phyloP scores from a whole-genome alignment of 23 red algal species.

The Pyropia yezoensis region DNA sequence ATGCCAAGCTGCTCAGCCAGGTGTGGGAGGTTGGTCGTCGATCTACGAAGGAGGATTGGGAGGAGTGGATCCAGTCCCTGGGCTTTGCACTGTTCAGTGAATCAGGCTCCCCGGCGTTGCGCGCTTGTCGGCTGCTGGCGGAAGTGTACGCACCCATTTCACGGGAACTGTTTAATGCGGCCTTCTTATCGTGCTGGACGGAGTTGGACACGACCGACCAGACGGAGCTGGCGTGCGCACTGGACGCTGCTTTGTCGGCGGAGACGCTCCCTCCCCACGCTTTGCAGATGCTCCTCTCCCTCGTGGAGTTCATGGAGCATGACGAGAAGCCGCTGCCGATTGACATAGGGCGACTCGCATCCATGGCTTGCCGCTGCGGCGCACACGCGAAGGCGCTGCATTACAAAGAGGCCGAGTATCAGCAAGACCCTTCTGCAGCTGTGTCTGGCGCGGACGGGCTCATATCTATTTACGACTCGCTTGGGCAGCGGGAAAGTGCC shows the following conservation, averaged over 20 bases:
- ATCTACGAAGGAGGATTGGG: conserved; percentile 72
- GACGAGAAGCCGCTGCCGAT: conserved; percentile 94
- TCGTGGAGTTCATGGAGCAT: conserved; percentile 99
- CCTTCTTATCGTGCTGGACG: conserved; percentile 96
- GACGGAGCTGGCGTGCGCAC: conserved; percentile 38
- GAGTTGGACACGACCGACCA: conserved; percentile 29
- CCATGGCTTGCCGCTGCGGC: conserved; percentile 71
- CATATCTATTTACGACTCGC: conserved; percentile 87
- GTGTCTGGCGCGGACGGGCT: conserved; percentile 77
- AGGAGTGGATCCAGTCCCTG: conserved; percentile 67
- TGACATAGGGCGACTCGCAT: conserved; percentile 49
- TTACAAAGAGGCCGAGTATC: conserved; percentile 90
- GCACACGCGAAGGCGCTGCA: conserved; percentile 90
- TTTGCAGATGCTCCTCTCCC: conserved; percentile 68
- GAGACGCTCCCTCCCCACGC: conserved; percentile 73
- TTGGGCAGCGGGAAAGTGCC: conserved; percentile 79
- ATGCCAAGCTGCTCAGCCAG: conserved; percentile 40
- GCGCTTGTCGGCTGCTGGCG: conserved; percentile 79
- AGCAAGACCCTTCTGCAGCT: conserved; percentile 48
- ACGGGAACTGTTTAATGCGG: conserved; percentile 88
- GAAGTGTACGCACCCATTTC: conserved; percentile 81
- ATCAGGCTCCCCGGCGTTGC: conserved; percentile 81
- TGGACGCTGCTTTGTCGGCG: conserved; percentile 63
- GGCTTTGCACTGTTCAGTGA: conserved; percentile 83
- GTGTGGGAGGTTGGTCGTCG: conserved; percentile 75